A percentile compares a stretch with the other conserved stretches of the same genome.
Evolutionary conservation across 805 yeast species (phyloP).

Genomic region (Starmerella potacharoeniae): DNA sequence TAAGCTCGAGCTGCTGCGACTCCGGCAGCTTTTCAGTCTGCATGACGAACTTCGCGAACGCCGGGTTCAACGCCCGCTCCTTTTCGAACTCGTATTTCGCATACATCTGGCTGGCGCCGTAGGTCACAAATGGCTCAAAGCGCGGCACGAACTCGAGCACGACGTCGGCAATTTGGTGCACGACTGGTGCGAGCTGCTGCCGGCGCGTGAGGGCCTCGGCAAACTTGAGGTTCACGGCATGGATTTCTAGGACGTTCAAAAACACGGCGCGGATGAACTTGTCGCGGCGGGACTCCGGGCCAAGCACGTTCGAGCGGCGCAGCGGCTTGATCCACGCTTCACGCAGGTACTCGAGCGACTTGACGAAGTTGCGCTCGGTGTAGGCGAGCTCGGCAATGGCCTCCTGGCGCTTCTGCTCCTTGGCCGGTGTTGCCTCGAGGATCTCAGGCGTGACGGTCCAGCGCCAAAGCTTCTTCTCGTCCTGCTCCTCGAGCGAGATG

Average conservation of each 20-base stretch:
- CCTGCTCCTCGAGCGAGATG: constrained; percentile 40
- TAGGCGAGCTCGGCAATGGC: constrained; percentile 86
- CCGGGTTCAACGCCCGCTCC: constrained; percentile 78
- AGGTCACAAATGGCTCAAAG: constrained; percentile 84
- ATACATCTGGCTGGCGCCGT: constrained; percentile 89
- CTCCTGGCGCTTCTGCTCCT: constrained; percentile 87
- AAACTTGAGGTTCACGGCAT: constrained; percentile 67
- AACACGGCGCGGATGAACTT: constrained; percentile 86
- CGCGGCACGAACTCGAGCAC: constrained; percentile 71
- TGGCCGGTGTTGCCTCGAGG: constrained; percentile 66
- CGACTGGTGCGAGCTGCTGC: constrained; percentile 76
- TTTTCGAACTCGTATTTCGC: constrained; percentile 93
- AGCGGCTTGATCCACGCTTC: constrained; percentile 92
- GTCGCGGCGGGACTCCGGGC: constrained; percentile 80
- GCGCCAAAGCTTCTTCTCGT: constrained; percentile 76
- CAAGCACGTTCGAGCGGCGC: constrained; percentile 73
- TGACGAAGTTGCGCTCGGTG: constrained; percentile 91
- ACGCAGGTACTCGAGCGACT: constrained; percentile 82
- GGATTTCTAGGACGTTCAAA: constrained; percentile 77
- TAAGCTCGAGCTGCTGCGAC: constrained; percentile 78
- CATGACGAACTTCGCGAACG: constrained; percentile 86
- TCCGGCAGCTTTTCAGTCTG: constrained; percentile 79
- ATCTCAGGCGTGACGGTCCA: constrained; percentile 75
- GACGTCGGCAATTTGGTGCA: constrained; percentile 76
- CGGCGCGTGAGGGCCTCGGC: constrained; percentile 83